phyloP scores from a whole-genome alignment of 768 basidiomycete species.

The Trametes sanguinea region DNA sequence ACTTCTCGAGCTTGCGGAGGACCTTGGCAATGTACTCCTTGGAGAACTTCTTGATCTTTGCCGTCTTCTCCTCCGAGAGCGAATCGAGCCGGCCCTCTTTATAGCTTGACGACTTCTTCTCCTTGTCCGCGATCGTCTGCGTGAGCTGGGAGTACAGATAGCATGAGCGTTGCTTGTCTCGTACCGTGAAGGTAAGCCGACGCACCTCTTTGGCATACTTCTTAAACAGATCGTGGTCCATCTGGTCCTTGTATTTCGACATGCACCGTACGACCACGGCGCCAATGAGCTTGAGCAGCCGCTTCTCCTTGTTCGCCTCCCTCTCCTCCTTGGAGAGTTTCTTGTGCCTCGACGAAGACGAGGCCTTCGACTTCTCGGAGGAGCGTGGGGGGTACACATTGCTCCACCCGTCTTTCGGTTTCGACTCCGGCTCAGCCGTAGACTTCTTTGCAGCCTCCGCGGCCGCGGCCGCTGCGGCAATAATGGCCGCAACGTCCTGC shows the following conservation, averaged over 20 bases:
- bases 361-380: conserved; percentile 29
- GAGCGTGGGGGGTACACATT: conserved; percentile 26
- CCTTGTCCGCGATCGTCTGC: conserved; percentile 85
- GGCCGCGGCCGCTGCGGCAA: conserved; percentile 38
- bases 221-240: conserved; percentile 87
- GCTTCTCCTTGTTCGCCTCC: conserved; percentile 78
- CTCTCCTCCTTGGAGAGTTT: conserved; percentile 59
- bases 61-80: conserved; percentile 82
- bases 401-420: background rate
- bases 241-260: conserved; percentile 80
- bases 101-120: conserved; percentile 87
- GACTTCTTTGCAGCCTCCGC: conserved; percentile 33
- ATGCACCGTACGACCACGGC: conserved; percentile 90
- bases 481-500: conserved; percentile 41
- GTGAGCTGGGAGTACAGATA: conserved; percentile 61
- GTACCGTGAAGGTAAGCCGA: background rate
- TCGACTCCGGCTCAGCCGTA: background rate
- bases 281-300: conserved; percentile 78
- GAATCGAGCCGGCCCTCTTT: conserved; percentile 70
- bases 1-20: conserved; percentile 64
- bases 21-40: conserved; percentile 90
- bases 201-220: conserved; percentile 91
- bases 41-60: conserved; percentile 90
- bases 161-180: background rate
- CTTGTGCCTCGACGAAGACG: conserved; percentile 29